Evolutionary conservation across 164 flowering plant genomes (phyloP), one percentile per base, ranked within the genome.

Genomic region (Chimonanthus praecox): DNA sequence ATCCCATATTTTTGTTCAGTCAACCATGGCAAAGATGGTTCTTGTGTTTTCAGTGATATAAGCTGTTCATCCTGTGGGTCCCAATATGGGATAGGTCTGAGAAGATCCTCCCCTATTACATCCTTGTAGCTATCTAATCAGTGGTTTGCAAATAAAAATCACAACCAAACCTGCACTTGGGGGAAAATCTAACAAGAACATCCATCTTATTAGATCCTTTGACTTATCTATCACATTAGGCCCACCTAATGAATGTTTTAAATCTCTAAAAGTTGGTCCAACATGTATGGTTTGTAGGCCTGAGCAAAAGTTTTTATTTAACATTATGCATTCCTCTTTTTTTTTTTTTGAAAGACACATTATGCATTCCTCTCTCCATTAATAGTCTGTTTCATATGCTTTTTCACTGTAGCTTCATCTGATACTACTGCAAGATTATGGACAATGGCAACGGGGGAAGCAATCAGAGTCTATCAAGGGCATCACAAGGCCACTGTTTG

Each of bases 401-500:
- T 50, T 50, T 16, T 70, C 48, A 47, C 58, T 79, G 83, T 87
- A 92, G 99, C 99, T 77, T 93, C 99, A 0, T 93, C 99, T 15
- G 99, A 95, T 83, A 58, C 87, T 49, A 91, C 98, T 21, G 97
- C 98, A 3, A 88, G 90, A 73, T 86, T 95, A 4, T 95, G 98
- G 98, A 79, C 88, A 2, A 80, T 89, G 89, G 68, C 87, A 49
- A 78, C 73, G n/a, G 99, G 98, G 3, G 86, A 89, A 76, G 85
- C 86, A 9, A 85, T 91, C 50, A 83, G 78, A 78, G 84, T 78
- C 20, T 95, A 92, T 80, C 88, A 89, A 80, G 98, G 98, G 11
- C 99, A 95, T 82, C 97, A 91, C 70, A 93, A 92, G 78, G 98
- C 99, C 10, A 83, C 91, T 8, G 84, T 88, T 45, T 95, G 99